Conservation (phyloP, 805 yeast species). For the Spencermartinsiella europaea region DNA sequence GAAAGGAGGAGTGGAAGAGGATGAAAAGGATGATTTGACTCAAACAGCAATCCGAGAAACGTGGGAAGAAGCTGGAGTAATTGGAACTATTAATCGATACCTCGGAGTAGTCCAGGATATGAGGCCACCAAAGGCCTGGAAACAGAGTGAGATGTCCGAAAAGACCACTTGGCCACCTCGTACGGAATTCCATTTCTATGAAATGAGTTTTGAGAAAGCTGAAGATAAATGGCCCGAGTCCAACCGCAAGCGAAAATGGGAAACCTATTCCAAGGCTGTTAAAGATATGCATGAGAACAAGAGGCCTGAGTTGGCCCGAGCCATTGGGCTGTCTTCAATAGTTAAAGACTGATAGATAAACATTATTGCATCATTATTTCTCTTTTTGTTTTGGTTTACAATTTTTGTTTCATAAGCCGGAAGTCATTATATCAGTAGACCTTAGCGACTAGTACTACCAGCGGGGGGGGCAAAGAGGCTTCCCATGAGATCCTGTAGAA, state of each 20-base stretch:
- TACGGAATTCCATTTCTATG: slow-evolving; percentile 85
- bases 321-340: slow-evolving; percentile 22
- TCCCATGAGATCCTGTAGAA: slow-evolving; percentile 73
- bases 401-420: neutral
- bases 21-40: slow-evolving; percentile 46
- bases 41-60: slow-evolving; percentile 77
- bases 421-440: neutral
- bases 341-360: slow-evolving; percentile 1
- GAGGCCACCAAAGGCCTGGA: slow-evolving; percentile 45
- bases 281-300: slow-evolving; percentile 28
- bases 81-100: slow-evolving; percentile 51
- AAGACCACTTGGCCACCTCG: slow-evolving; percentile 50
- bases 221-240: slow-evolving; percentile 73
- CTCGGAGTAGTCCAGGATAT: slow-evolving; percentile 66
- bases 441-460: neutral
- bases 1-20: slow-evolving; percentile 90
- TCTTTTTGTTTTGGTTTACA: neutral
- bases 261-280: slow-evolving; percentile 34
- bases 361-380: neutral
- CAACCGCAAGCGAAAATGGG: slow-evolving; percentile 69
- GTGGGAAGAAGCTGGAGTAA: slow-evolving; percentile 97
- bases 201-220: slow-evolving; percentile 57
- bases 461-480: slow-evolving; percentile 47
- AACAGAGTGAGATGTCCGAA: neutral
- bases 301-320: slow-evolving; percentile 30